Evolutionary conservation across 306 rosid species (phyloP), one percentile per base, ranked within the genome.

Genomic region (Dryas drummondii): DNA sequence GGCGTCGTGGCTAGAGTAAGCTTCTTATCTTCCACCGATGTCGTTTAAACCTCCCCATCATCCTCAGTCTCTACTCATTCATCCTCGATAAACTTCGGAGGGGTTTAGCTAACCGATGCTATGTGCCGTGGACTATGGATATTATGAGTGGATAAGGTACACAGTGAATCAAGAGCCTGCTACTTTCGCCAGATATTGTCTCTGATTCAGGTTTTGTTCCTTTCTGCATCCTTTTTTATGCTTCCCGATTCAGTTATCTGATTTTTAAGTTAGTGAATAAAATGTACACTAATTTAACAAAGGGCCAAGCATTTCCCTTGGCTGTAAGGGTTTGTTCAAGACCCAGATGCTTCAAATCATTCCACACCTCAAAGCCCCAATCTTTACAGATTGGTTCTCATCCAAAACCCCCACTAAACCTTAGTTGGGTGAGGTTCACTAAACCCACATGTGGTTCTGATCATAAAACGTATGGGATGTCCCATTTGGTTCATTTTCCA

Each of bases 221-320:
- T 68, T 62, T 48, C 73, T 70, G 13, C 4, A 19, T 26, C 42
- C 32, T 6, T 2, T 56, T 50, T 80, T 48, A 16, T 62, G 79
- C 9, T 75, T 27, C 70, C 32, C 54, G n/a, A 7, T 47, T 58
- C 37, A 4, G 14, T 66, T 68, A 57, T 49, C 72, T 73, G 53
- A 46, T 26, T 64, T 17, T 75, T 11, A 48, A 74, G 60, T 37
- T 48, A 3, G 37, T 14, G 9, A 14, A 48, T 60, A n/a, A 5
- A 50, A 89, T 91, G 97, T 87, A 85, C 72, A 46, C 90, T 14
- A 87, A 73, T 75, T 55, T 91, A 62, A 69, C 91, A 73, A 91
- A 77, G 76, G 71, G 75, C 42, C 96, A 78, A 8, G 86, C 87
- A 49, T 87, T 91, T 86, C 92, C 91, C 1, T 65, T 81, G 44